phyloP scores from a whole-genome alignment of 192 early-diverging fungal genomes.

The Backusella australiensis region DNA sequence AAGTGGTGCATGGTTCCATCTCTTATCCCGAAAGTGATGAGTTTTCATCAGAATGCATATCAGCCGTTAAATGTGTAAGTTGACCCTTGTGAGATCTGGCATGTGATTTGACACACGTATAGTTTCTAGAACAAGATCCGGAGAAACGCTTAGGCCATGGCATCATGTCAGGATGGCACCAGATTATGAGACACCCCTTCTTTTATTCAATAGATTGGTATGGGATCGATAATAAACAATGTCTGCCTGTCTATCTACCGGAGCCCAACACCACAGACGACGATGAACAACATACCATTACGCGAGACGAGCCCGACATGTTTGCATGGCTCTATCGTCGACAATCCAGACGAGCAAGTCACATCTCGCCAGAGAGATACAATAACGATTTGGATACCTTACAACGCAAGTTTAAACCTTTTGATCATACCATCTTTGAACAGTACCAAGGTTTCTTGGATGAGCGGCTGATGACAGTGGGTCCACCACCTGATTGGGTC shows the following conservation, averaged over 20 bases:
- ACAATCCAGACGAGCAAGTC: not conserved
- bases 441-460: constrained; percentile 66
- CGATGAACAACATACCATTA: constrained; percentile 57
- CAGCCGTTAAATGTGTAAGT: constrained; percentile 67
- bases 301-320: not conserved
- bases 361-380: constrained; percentile 30
- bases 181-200: constrained; percentile 47
- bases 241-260: constrained; percentile 44
- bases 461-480: constrained; percentile 51
- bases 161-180: constrained; percentile 38
- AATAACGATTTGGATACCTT: constrained; percentile 64
- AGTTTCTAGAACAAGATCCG: constrained; percentile 58
- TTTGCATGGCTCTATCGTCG: not conserved
- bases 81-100: not conserved
- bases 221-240: constrained; percentile 40
- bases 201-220: constrained; percentile 49
- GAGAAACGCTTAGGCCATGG: constrained; percentile 47
- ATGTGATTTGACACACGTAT: not conserved
- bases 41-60: constrained; percentile 60
- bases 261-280: constrained; percentile 82
- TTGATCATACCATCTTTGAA: constrained; percentile 84
- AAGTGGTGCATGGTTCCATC: constrained; percentile 62
- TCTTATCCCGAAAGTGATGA: constrained; percentile 53
- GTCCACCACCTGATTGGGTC: constrained; percentile 67
- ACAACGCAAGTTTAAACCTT: constrained; percentile 68